Base-by-base conservation (phyloP, 1,284 basidiomycete species). In the Ustilago crameri region DNA sequence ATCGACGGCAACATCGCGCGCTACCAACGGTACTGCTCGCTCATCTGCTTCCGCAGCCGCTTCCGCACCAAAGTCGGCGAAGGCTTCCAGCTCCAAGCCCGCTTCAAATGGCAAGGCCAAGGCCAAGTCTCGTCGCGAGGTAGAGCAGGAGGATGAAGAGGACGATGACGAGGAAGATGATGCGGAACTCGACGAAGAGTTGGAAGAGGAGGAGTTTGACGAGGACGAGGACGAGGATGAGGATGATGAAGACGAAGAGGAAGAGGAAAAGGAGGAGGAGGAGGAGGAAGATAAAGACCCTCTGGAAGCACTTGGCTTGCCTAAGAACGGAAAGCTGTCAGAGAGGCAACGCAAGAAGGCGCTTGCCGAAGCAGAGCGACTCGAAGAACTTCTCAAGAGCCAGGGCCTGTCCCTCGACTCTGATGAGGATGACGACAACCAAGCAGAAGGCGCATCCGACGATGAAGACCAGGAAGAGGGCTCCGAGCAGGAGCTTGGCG, bases 181-280 rank as follows among this genome's bases (percentile, higher is more conserved):
- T 23, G 66, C 64, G 27, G 69, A 75, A 7, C 74, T 64, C 0
- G 61, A 40, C 4, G 45, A 47, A 34, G 27, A 47, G 18, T 30
- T 30, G 7, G 30, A 30, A 12, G 45, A 47, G 18, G 41, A 43
- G 23, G 43, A 43, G 9, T 8, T 35, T 3, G 48, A 45, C 9
- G 70, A 66, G 15, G 66, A 64, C 23, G 89, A 88, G 12, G 86
- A 86, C 3, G 70, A 72, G 3, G 71, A 65, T 14, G 56, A 61
- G 3, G 78, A 71, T 0, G 63, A 43, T 7, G 76, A 70, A 5
- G 49, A 72, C 0, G 61, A 71, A 3, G 68, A 70, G n/a, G 47
- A 53, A 5, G 69, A 56, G 10, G 63, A 62, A 3, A 49, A 62
- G 3, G 68, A 51, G 10, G 62, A 65, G 5, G 66, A 56, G 7